These are phyloP conservation scores for Fraxinus ornus DNA, from an alignment of 305 asterid species.

Conservation along the genomic window DNA sequence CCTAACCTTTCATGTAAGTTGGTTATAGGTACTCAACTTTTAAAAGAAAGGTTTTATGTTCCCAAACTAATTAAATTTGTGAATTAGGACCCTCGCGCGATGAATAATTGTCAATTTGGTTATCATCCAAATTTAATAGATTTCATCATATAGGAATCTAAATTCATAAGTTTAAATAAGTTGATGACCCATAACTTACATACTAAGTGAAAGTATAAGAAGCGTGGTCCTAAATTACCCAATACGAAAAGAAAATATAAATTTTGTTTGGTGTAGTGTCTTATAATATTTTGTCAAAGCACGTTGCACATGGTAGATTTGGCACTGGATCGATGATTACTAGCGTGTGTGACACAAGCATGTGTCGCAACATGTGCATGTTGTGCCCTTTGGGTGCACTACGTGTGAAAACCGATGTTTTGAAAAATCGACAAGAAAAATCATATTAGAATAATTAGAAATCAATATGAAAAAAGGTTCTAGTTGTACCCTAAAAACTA, in stretches of 20 bases:
- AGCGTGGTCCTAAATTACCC: not conserved
- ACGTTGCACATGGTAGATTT: not conserved
- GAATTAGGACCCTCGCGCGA: not conserved
- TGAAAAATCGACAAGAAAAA: not conserved
- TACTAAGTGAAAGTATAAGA: not conserved
- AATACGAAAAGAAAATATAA: not conserved
- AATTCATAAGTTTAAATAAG: not conserved
- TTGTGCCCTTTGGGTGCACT: not conserved
- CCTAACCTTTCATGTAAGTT: not conserved
- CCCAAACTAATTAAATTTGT: not conserved
- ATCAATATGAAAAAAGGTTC: too few relatives aligned
- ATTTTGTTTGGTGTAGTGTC: not conserved
- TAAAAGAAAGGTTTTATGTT: not conserved
- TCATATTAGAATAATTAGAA: too few relatives aligned
- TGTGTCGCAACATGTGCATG: not conserved
- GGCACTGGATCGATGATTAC: not conserved
- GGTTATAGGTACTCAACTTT: not conserved
- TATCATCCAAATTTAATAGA: not conserved
- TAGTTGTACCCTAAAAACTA: not conserved
- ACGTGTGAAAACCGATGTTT: not conserved
- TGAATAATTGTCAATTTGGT: not conserved
- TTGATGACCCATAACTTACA: not conserved
- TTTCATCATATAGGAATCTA: not conserved
- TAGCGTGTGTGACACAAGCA: not conserved
- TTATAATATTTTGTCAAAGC: not conserved